Base-by-base conservation (phyloP, 257 asterid species). In the Jaltomata sinuosa region DNA sequence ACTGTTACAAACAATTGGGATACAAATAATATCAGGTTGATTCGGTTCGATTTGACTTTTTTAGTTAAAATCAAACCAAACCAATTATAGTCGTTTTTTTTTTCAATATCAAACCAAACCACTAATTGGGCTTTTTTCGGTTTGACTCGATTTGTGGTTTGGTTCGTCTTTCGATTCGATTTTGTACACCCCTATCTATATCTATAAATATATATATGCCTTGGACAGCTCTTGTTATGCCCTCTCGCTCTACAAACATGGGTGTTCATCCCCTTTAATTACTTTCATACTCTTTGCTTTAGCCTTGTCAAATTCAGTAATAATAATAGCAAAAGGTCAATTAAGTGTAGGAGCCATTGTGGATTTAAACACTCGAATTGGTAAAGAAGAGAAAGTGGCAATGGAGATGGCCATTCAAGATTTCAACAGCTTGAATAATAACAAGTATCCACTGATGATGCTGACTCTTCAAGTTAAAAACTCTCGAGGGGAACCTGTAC, bases 391-490 rank as follows among this genome's bases (percentile, higher is more conserved):
- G 64, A 40, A 57, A 42, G 87, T 87, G 14, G 90, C 92, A 12
- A 88, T 88, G 87, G 86, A 88, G 50, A 84, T 90, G 62, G 91
- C 91, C 3, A 64, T 87, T 40, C 69, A 84, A 10, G 85, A 88
- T 47, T 42, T 80, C 12, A 38, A 84, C 83, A 85, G 5, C 42
- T 83, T 8, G 50, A 5, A 34, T 34, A 34, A 34, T 34, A 45
- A 80, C 11, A 85, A 52, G 3, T 7, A 83, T 34, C 79, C 12
- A 38, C 38, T n/a, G n/a, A n/a, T 34, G 2, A 83, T 54, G 55
- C 81, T 84, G 11, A 27, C 18, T 72, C 83, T 87, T 54, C 81
- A 27, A 2, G 21, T 82, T 0, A 84, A 74, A 61, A 76, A 86
- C 83, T 87, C 89, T 50, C 85, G 9, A n/a, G 84, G 86, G 6